Conservation (phyloP, 2,329 filamentous ascomycete species). For the Ceratocystis cubensis region DNA sequence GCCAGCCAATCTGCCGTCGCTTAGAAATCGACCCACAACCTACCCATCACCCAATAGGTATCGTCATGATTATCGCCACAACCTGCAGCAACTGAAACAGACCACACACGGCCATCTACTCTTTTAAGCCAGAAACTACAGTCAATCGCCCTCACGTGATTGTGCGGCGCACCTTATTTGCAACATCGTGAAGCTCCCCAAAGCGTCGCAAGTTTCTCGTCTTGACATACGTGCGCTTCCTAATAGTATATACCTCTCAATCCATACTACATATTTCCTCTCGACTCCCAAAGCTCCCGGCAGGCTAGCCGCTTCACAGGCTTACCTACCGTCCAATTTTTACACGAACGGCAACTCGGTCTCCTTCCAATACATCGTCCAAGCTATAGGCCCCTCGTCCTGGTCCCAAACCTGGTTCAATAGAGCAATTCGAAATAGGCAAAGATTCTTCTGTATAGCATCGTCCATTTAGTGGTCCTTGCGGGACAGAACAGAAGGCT, state of each 20-base stretch:
- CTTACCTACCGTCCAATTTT: too few relatives aligned
- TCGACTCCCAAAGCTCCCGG: too few relatives aligned
- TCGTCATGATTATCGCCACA: slow-evolving; percentile 4
- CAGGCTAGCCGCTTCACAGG: too few relatives aligned
- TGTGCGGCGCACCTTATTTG: background rate
- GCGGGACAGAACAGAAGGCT: slow-evolving; percentile 2
- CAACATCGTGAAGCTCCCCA: background rate
- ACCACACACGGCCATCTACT: slow-evolving; percentile 1
- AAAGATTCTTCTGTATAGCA: background rate
- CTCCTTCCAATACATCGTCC: background rate
- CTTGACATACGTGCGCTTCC: background rate
- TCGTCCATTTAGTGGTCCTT: background rate
- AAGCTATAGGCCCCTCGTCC: background rate
- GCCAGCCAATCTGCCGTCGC: background rate
- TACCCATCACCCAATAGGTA: background rate
- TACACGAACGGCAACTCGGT: background rate
- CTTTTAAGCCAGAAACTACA: background rate
- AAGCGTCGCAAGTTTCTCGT: background rate
- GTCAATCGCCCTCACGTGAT: background rate
- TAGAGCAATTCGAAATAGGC: background rate
- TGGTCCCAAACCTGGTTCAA: background rate
- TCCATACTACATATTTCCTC: background rate
- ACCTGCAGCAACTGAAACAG: background rate
- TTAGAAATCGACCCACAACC: slow-evolving; percentile 8
- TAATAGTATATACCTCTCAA: background rate